These are phyloP conservation scores for Musa troglodytarum DNA, from an alignment of 176 grass and related monocot genomes.

Conservation along the genomic window DNA sequence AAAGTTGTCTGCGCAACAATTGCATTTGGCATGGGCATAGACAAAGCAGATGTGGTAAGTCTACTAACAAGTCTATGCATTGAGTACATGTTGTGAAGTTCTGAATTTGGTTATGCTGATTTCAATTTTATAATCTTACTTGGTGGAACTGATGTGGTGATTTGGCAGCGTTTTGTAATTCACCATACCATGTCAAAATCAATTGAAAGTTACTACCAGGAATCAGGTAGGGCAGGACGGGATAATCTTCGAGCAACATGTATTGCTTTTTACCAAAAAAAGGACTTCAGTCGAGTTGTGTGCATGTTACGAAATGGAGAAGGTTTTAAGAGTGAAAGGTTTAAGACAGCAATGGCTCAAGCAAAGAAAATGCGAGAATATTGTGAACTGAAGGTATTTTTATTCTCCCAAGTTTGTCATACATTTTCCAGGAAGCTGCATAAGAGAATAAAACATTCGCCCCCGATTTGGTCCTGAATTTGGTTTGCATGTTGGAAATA, in stretches of 20 bases:
- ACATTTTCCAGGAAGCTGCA: background rate
- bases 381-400: conserved; percentile 77
- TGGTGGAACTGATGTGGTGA: conserved; percentile 18
- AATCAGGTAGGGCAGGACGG: conserved; percentile 79
- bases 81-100: conserved; percentile 3
- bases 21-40: conserved; percentile 95
- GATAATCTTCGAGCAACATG: conserved; percentile 59
- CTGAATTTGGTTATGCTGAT: background rate
- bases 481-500: background rate
- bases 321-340: conserved; percentile 49
- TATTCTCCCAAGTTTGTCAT: background rate
- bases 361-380: conserved; percentile 89
- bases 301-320: conserved; percentile 59
- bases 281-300: conserved; percentile 74
- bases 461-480: background rate
- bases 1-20: conserved; percentile 83
- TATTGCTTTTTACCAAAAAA: conserved; percentile 69
- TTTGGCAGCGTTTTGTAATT: conserved; percentile 63
- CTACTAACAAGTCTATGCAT: background rate
- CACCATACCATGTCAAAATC: conserved; percentile 89
- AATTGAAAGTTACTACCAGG: conserved; percentile 97
- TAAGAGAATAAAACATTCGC: background rate
- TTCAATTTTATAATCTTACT: background rate
- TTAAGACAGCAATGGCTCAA: conserved; percentile 70
- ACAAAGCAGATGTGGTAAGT: conserved; percentile 88